A percentile compares a stretch with the other conserved stretches of the same genome.
phyloP scores from a whole-genome alignment of 164 flowering plant species.

The Hamamelis virginiana region DNA sequence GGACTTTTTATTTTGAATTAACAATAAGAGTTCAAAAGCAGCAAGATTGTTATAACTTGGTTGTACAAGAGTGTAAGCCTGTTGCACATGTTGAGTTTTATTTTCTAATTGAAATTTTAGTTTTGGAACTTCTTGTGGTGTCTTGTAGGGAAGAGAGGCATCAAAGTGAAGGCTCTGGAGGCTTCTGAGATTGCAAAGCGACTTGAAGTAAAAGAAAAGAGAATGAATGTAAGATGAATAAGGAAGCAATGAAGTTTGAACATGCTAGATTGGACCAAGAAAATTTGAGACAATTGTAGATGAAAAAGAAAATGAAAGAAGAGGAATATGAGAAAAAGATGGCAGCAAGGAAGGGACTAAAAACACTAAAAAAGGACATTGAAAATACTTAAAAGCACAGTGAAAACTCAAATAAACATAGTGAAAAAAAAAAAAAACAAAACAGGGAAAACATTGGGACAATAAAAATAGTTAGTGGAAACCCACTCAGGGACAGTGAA shows the following conservation, averaged over 20 bases:
- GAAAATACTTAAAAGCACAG: too few relatives aligned
- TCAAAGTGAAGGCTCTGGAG: conserved; percentile 87
- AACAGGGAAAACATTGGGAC: too few relatives aligned
- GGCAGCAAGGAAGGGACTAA: conserved; percentile 66
- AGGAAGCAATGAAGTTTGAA: conserved; percentile 81
- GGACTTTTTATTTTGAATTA: too few relatives aligned
- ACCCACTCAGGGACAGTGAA: too few relatives aligned
- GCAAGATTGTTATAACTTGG: too few relatives aligned
- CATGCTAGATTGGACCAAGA: conserved; percentile 65
- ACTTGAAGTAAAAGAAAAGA: conserved; percentile 72
- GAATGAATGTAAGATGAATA: conserved; percentile 79
- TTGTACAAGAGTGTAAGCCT: too few relatives aligned
- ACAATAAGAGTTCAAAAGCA: too few relatives aligned
- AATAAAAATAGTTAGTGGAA: too few relatives aligned
- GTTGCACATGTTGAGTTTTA: neutral
- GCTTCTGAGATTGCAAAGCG: conserved; percentile 88
- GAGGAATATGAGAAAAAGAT: conserved; percentile 67
- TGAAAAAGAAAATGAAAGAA: conserved; percentile 59
- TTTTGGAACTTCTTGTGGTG: conserved; percentile 11
- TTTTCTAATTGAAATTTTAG: neutral
- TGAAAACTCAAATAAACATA: too few relatives aligned
- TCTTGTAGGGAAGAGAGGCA: conserved; percentile 70
- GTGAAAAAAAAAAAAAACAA: too few relatives aligned
- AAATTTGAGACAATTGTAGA: conserved; percentile 52
- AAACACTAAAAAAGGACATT: too few relatives aligned